A percentile compares a stretch with the other conserved stretches of the same genome.
Conservation (phyloP, 2,329 filamentous ascomycete species). For the Chrysoporthe deuterocubensis region DNA sequence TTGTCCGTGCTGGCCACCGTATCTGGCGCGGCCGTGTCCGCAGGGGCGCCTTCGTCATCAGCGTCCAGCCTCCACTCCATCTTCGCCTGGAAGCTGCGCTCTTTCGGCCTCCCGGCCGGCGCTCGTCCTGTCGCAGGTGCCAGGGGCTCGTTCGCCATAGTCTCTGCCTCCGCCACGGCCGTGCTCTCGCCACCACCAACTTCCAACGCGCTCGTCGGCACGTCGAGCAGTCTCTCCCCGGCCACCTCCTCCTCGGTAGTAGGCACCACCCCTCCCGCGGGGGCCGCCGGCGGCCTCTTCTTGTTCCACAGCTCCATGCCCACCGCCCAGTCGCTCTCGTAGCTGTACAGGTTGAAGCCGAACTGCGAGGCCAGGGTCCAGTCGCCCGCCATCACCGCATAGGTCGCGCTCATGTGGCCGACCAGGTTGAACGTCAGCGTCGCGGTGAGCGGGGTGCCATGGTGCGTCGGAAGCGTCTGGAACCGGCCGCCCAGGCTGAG, state of each 20-base stretch:
- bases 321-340: conserved; percentile 91
- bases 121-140: conserved; percentile 23
- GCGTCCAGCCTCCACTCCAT: conserved; percentile 54
- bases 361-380: conserved; percentile 88
- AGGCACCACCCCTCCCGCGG: conserved; percentile 37
- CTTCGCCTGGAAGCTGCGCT: conserved; percentile 54
- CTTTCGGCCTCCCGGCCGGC: conserved; percentile 32
- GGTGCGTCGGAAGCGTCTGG: conserved; percentile 79
- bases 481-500: conserved; percentile 89
- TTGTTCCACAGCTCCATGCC: conserved; percentile 93
- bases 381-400: conserved; percentile 83
- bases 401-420: conserved; percentile 89
- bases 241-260: conserved; percentile 19
- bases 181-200: conserved; percentile 31
- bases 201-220: not conserved
- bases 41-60: conserved; percentile 25
- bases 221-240: not conserved
- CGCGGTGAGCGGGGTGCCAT: conserved; percentile 89
- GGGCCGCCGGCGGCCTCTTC: conserved; percentile 47
- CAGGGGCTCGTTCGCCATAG: conserved; percentile 19
- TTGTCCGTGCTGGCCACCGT: conserved; percentile 21
- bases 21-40: conserved; percentile 37
- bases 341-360: conserved; percentile 98
- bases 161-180: not conserved
- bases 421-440: conserved; percentile 93